These are phyloP conservation scores for Syncephalis fuscata DNA, from an alignment of 371 early-diverging fungal genomes.

Conservation along the genomic window DNA sequence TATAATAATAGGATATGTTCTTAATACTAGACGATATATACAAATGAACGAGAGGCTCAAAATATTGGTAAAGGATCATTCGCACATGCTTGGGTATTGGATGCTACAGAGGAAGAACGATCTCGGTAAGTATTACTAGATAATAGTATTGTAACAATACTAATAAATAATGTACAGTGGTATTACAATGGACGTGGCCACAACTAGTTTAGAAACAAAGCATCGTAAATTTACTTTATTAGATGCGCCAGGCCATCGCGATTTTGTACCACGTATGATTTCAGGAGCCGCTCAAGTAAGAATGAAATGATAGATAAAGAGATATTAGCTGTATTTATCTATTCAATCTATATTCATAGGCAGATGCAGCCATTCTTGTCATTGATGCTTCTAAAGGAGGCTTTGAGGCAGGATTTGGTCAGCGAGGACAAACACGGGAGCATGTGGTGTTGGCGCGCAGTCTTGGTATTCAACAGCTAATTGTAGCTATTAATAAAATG, in stretches of 20 bases:
- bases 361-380: constrained; percentile 93
- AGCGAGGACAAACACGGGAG: constrained; percentile 99
- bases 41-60: constrained; percentile 93
- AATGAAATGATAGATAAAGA: neutral
- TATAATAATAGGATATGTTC: no score
- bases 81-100: constrained; percentile 94
- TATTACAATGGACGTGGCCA: constrained; percentile 94
- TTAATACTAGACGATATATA: no score
- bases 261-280: constrained; percentile 99
- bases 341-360: constrained; percentile 15
- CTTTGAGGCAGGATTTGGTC: constrained; percentile 98
- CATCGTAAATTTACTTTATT: constrained; percentile 66
- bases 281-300: constrained; percentile 79
- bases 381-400: constrained; percentile 91
- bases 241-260: constrained; percentile 98
- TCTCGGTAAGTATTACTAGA: constrained; percentile 32
- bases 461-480: constrained; percentile 93
- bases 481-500: constrained; percentile 99
- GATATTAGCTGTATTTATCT: neutral
- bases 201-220: constrained; percentile 73
- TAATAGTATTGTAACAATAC: neutral
- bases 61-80: constrained; percentile 98
- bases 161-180: constrained; percentile 34
- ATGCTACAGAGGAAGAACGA: constrained; percentile 95
- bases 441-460: constrained; percentile 97